Evolutionary conservation across 306 rosid species (phyloP).

Genomic region (Vachellia pachyceras): DNA sequence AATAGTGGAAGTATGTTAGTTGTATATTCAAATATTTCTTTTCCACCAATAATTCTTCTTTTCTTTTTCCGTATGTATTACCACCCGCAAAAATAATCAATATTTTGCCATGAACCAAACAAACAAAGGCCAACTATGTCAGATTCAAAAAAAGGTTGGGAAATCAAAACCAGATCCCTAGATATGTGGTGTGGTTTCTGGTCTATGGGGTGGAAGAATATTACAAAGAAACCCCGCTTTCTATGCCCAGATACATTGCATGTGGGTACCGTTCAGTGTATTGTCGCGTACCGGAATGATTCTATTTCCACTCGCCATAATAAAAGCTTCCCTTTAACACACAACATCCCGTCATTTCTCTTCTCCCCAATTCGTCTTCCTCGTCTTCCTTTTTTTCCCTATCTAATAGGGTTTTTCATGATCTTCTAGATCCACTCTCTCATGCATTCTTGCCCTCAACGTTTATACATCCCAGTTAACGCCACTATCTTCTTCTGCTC

Average conservation of each 20-base stretch:
- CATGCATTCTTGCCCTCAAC: too few species aligned
- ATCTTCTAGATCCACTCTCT: conserved; percentile 39
- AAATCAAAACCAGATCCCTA: background rate
- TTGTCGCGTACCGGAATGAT: conserved; percentile 33
- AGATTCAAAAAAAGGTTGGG: background rate
- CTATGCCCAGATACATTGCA: conserved; percentile 79
- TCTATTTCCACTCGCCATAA: conserved; percentile 45
- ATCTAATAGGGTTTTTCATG: conserved; percentile 74
- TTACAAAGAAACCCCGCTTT: conserved; percentile 60
- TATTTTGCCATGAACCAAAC: too few species aligned
- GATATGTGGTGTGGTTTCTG: conserved; percentile 47
- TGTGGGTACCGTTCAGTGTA: conserved; percentile 63
- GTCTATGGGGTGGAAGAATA: conserved; percentile 70
- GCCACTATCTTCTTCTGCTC: conserved; percentile 52
- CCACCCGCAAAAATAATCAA: too few species aligned
- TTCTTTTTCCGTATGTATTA: too few species aligned
- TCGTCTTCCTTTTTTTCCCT: conserved; percentile 64
- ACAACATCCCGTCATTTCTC: conserved; percentile 34
- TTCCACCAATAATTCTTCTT: background rate
- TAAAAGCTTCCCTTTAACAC: conserved; percentile 45
- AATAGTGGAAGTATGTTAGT: background rate
- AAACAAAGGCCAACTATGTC: too few species aligned
- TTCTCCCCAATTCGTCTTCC: background rate
- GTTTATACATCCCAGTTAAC: too few species aligned
- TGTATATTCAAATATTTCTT: background rate